Base-by-base conservation (phyloP, 106 monocot genomes). In the Posidonia australis region DNA sequence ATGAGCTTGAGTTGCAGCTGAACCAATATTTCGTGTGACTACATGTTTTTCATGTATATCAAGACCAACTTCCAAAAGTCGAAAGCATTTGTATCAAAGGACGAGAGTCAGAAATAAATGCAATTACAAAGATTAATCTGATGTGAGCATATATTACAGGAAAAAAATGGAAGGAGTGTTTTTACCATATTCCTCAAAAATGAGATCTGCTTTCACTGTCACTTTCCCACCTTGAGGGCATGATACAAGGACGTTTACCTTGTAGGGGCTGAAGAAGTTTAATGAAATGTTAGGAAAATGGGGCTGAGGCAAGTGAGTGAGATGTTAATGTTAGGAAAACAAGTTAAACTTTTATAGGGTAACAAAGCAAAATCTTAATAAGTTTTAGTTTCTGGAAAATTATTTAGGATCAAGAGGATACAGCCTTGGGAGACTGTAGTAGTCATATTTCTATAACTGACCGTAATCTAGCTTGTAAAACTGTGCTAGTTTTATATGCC, bases 111-210 rank as follows among this genome's bases (percentile, higher is more conserved):
- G 25, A 55, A 24, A 61, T 16, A 21, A 61, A 43, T 61, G 17
- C n/a, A 61, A 10, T 9, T n/a, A n/a, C 18, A 61, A 61, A 7
- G 7, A 26, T 10, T n/a, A 55, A 55, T 22, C 29, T 31, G 7
- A 63, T 63, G 45, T 16, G 3, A 43, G 36, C 41, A 63, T 23
- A 0, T 29, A 30, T 16, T 18, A 30, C 16, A 12, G 20, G 19
- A 25, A 45, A 14, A 66, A 51, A 28, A 32, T 21, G 1, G 48
- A 26, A 30, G 30, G 18, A 21, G 7, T 61, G 20, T 18, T 27
- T n/a, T 81, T 79, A 96, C 94, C 90, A 59, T 90, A 96, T 63
- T 96, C 84, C 78, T 96, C 87, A 68, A 80, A 90, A 18, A 96
- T 76, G 13, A 96, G 66, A 70, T 84, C 74, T 63, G 83, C 86